These are phyloP conservation scores for maize (Zea mays) DNA, from an alignment of 176 grass and related monocot species.

Conservation along the genomic window Zm-B73-REFERENCE-NAM-5.0 NC_050098.1:65434001-65434500, in stretches of 20 bases:
- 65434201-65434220: not conserved
- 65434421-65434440: not conserved
- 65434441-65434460: not conserved
- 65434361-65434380: constrained; percentile 4
- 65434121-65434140: no score
- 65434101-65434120: no score
- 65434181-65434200: not conserved
- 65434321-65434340: constrained; percentile 22
- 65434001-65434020: not conserved
- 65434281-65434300: not conserved
- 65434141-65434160: no score
- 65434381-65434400: not conserved
- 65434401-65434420: not conserved
- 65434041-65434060: not conserved
- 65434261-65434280: not conserved
- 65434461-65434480: no score
- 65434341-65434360: constrained; percentile 16
- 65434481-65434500: no score
- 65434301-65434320: not conserved
- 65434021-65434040: not conserved
- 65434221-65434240: not conserved
- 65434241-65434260: not conserved
- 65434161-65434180: no score
- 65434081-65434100: not conserved
- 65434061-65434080: not conserved